These are phyloP conservation scores for Carallia brachiata DNA, from an alignment of 345 rosid genomes.

Conservation along the genomic window DNA sequence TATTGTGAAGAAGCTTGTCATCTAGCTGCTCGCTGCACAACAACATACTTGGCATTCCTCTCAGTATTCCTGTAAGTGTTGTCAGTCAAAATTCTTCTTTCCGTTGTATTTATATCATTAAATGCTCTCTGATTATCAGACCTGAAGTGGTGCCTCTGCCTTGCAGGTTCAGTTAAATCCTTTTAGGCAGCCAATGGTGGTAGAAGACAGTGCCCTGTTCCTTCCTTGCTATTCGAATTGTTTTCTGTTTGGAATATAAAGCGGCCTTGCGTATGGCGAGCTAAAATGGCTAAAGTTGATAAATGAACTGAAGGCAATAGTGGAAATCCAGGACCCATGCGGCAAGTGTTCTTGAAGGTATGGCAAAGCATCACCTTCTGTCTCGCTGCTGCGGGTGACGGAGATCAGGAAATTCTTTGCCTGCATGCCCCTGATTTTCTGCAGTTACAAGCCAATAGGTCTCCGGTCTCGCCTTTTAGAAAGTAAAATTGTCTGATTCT, in stretches of 20 bases:
- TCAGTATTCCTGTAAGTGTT: conserved; percentile 48
- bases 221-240: conserved; percentile 95
- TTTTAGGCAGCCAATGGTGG: conserved; percentile 90
- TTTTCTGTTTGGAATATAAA: conserved; percentile 68
- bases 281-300: background rate
- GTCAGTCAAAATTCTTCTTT: conserved; percentile 5
- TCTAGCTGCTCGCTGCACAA: conserved; percentile 63
- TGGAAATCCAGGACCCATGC: too few relatives aligned
- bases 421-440: too few relatives aligned
- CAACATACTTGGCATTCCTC: conserved; percentile 49
- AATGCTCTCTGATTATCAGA: background rate
- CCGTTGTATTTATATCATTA: background rate
- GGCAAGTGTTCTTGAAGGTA: too few relatives aligned
- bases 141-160: conserved; percentile 12
- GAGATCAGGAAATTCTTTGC: too few relatives aligned
- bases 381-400: too few relatives aligned
- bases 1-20: conserved; percentile 98
- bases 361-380: too few relatives aligned
- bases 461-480: too few relatives aligned
- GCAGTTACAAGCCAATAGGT: too few relatives aligned
- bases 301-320: background rate
- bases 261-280: background rate
- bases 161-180: conserved; percentile 82
- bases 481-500: too few relatives aligned
- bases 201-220: conserved; percentile 60